These are phyloP conservation scores for Ascochyta koolunga DNA, from an alignment of 2,329 filamentous ascomycete species.

Conservation along the genomic window DNA sequence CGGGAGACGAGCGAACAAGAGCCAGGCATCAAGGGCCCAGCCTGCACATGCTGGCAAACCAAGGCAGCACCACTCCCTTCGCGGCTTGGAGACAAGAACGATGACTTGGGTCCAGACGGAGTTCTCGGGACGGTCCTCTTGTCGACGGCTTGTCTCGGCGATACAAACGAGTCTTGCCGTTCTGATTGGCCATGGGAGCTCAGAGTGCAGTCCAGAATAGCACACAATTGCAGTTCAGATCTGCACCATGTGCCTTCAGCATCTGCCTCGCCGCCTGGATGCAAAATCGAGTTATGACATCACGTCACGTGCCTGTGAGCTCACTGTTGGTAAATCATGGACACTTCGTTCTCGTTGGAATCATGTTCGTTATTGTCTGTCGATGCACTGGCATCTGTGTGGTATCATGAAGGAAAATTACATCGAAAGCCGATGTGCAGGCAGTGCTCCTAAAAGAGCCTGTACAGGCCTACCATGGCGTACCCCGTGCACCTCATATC, in stretches of 20 bases:
- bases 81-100: background rate
- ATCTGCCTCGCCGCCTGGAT: background rate
- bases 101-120: background rate
- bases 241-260: background rate
- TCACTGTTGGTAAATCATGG: too few species aligned
- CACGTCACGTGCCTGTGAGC: constrained; percentile 17
- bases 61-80: constrained; percentile 2
- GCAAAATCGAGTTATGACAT: background rate
- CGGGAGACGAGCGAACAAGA: constrained; percentile 15
- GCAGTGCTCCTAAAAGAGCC: constrained; percentile 4
- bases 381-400: constrained; percentile 32
- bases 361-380: constrained; percentile 12
- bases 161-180: background rate
- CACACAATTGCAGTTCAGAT: background rate
- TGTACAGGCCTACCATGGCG: constrained; percentile 29
- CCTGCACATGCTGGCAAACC: constrained; percentile 4
- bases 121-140: background rate
- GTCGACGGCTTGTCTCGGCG: background rate
- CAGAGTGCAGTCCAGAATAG: too few species aligned
- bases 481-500: constrained; percentile 19
- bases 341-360: too few species aligned
- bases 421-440: constrained; percentile 14
- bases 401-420: constrained; percentile 37
- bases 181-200: too few species aligned
- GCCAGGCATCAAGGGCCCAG: background rate